Percentiles rank a stretch among this genome's conserved stretches.
Conservation (phyloP, 2,329 filamentous ascomycete species). For the Tolypocladium endophyticum region DNA sequence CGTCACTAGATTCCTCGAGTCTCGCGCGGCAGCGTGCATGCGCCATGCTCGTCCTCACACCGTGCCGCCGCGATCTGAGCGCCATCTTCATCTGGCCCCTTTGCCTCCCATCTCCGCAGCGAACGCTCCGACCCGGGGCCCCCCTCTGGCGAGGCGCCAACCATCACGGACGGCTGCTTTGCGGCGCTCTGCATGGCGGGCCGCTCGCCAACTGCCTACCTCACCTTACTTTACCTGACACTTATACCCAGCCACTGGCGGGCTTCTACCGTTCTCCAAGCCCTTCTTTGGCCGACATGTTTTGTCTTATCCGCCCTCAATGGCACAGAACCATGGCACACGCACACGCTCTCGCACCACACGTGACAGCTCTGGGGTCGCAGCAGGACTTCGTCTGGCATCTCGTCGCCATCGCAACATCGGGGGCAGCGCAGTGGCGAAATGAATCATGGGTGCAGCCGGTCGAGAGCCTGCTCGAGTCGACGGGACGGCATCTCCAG, state of each 20-base stretch:
- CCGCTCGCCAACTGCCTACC: not conserved
- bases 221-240: not conserved
- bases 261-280: not conserved
- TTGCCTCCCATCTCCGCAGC: not conserved
- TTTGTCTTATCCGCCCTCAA: not conserved
- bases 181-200: not conserved
- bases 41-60: not conserved
- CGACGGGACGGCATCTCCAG: not conserved
- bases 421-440: constrained; percentile 6
- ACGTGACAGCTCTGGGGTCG: not conserved
- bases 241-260: not conserved
- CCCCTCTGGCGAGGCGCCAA: not conserved
- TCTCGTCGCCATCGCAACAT: constrained; percentile 2
- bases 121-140: not conserved
- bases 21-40: not conserved
- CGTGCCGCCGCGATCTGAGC: not conserved
- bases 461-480: not conserved
- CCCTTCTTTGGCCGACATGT: not conserved
- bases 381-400: not conserved
- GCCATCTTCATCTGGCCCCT: not conserved
- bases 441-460: constrained; percentile 2
- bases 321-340: not conserved
- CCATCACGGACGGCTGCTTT: not conserved
- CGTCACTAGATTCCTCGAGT: not conserved
- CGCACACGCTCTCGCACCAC: not conserved